Conservation (phyloP, 2,329 filamentous ascomycete species). For the Talaromyces piceae region DNA sequence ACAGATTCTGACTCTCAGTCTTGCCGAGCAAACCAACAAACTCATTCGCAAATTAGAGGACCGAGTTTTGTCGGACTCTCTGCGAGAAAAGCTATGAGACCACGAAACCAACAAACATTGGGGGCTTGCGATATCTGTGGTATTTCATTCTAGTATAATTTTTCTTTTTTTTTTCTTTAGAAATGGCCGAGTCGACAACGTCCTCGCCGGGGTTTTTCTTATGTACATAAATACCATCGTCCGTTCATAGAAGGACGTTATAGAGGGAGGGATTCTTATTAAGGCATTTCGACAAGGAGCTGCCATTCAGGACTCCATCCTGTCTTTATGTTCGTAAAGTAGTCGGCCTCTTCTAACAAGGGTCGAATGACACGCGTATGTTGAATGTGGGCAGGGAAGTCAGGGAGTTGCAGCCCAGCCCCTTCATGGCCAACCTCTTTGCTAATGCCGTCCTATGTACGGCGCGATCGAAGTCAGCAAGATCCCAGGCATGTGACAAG, state of each 20-base stretch:
- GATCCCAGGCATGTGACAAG: not conserved
- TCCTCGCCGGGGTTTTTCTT: not conserved
- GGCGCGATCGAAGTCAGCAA: not conserved
- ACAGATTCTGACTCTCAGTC: slow-evolving; percentile 75
- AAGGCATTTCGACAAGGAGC: not conserved
- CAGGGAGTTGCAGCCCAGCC: not conserved
- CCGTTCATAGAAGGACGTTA: not conserved
- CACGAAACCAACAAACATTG: not conserved
- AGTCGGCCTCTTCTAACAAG: not conserved
- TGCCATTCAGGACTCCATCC: no score
- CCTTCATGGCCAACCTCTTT: not conserved
- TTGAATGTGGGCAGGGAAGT: not conserved
- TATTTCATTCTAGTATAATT: no score
- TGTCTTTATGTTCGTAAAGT: not conserved
- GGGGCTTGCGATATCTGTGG: not conserved
- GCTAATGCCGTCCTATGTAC: not conserved
- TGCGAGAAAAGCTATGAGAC: slow-evolving; percentile 42
- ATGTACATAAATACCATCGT: not conserved
- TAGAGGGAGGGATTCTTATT: not conserved
- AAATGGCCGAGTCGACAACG: not conserved
- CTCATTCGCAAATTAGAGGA: slow-evolving; percentile 72
- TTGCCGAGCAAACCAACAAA: slow-evolving; percentile 97
- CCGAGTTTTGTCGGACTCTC: slow-evolving; percentile 42
- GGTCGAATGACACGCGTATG: no score
- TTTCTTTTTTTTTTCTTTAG: no score